Base-by-base conservation (phyloP, 345 rosid genomes). In the Corchorus olitorius region DNA sequence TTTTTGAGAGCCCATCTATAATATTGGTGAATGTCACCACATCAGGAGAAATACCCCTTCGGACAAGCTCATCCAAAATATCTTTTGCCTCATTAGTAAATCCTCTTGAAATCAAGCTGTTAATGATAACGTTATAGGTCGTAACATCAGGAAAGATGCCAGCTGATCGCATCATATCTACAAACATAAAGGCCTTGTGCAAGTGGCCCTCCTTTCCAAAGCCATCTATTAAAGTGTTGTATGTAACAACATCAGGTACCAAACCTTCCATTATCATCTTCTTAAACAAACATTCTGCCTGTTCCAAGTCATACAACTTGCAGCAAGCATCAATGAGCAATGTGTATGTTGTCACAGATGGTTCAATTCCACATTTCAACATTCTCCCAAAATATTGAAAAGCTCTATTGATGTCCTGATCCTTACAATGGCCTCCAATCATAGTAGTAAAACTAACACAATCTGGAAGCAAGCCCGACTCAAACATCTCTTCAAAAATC, bases 101-200 rank as follows among this genome's bases (percentile, higher is more conserved):
- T 70, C 91, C 91, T 77, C 87, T 83, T 63, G 73, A 5, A 20
- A 83, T 77, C 67, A 86, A 78, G 79, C 85, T 84, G 79, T 86
- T 84, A 81, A 84, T 79, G 63, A 88, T 75, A 61, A 83, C 81
- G 77, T 88, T 88, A 75, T 86, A 86, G 13, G 86, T 82, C n/a
- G 84, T 87, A 78, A 77, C 81, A 80, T 84, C 88, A 16, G 89
- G 91, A 76, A 79, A 72, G 22, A 83, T 55, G 63, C 81, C 79
- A 41, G 73, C 76, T 52, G 85, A 82, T 78, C 80, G 81, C 89
- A 88, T 88, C 49, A 58, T 61, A 82, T 82, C 86, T 16, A 88
- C 49, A 64, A 88, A 68, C 82, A 83, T 82, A 72, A 79, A 88
- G 17, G 80, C 83, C 84, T 86, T 86, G 70, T 84, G 83, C 75